Base-by-base conservation (phyloP, 2,329 filamentous ascomycete species). In the Exophiala phaeomuriformis region DNA sequence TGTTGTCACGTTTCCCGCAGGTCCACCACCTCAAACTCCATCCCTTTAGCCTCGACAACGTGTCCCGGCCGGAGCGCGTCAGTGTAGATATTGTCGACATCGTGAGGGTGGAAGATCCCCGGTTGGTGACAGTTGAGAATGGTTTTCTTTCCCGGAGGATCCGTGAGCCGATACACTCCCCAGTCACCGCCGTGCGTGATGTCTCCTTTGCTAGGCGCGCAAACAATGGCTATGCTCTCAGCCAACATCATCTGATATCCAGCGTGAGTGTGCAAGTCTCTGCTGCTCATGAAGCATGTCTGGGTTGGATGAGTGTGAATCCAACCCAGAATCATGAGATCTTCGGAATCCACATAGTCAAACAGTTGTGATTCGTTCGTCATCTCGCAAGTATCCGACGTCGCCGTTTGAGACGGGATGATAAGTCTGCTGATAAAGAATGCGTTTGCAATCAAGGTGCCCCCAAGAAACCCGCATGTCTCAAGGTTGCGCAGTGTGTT, bases 291-390 rank as follows among this genome's bases (percentile, higher is more conserved):
- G 68, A 98, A 98, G 70, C 93, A 98, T 0, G 89, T 94, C 72
- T 98, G 93, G 0, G 86, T 89, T 0, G 93, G 93, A 68, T 98
- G 93, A 0, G 93, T 98, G 67, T 98, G 93, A 57, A 98, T 98
- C 93, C 93, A 98, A 37, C 91, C 91, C 3, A 95, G 78, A 49
- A 95, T 83, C 69, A 95, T 81, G 35, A 97, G 71, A 56, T 94
- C 87, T 43, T 60, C 55, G 3, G 77, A 78, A 63, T 93, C 87
- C 66, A 90, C 94, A 68, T 91, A 96, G 52, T 95, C 89, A 63
- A 96, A 90, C 30, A 96, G 77, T 0, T 83, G 82, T 31, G 81
- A 80, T 68, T 95, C 90, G 61, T 96, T 93, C 45, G 89, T 82
- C 19, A 89, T 97, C 70, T 97, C 91, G 68, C 93, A 98, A 0